Conservation (phyloP, 2,329 filamentous ascomycete genomes). For the Colletotrichum orbiculare region DNA sequence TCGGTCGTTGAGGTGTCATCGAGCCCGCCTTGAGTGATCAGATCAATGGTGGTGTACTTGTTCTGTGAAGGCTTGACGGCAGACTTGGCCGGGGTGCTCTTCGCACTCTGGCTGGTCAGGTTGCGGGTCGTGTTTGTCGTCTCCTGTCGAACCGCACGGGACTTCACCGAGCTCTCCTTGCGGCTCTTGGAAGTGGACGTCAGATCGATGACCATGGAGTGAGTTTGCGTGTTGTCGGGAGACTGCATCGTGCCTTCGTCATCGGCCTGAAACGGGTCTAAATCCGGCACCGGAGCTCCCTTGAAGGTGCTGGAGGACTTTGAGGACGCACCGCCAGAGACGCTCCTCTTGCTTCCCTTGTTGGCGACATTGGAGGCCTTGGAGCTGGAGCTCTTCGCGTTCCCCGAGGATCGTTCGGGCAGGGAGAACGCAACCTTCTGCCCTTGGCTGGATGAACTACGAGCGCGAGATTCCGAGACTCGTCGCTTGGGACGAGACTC, state of each 20-base stretch:
- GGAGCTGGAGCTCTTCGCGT: constrained; percentile 41
- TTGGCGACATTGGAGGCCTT: constrained; percentile 50
- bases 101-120: constrained; percentile 38
- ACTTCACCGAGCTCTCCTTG: constrained; percentile 30
- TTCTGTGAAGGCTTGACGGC: constrained; percentile 26
- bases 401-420: constrained; percentile 48
- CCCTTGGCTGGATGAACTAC: constrained; percentile 37
- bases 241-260: constrained; percentile 39
- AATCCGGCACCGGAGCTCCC: constrained; percentile 17
- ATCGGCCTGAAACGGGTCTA: constrained; percentile 38
- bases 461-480: constrained; percentile 19
- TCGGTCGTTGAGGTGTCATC: constrained; percentile 32
- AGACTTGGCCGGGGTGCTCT: constrained; percentile 25
- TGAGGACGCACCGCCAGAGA: constrained; percentile 28
- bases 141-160: constrained; percentile 26
- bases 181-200: constrained; percentile 27
- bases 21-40: constrained; percentile 35
- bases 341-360: constrained; percentile 56
- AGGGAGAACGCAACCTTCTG: constrained; percentile 57
- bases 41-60: constrained; percentile 34
- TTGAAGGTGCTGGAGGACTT: constrained; percentile 34
- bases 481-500: constrained; percentile 40
- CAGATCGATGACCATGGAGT: constrained; percentile 39
- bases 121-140: constrained; percentile 37
- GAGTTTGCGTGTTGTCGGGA: constrained; percentile 40